A percentile compares a stretch with the other conserved stretches of the same genome.
These are phyloP conservation scores for Euphorbia schlechtendalii DNA, from an alignment of 441 rosid genomes.

Conservation along the genomic window DNA sequence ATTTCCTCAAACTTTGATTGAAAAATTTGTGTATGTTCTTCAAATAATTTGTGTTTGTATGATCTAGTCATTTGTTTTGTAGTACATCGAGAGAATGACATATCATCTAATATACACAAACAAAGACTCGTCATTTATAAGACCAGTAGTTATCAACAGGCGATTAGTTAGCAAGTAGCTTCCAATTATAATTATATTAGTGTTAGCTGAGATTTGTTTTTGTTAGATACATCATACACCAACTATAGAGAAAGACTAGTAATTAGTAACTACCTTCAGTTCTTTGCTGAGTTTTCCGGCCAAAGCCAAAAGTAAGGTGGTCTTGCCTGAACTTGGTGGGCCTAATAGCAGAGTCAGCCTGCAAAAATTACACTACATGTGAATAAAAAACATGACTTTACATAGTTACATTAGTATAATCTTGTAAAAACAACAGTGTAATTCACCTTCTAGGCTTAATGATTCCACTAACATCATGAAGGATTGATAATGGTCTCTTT, in stretches of 20 bases:
- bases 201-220: background rate
- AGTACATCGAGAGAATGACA: background rate
- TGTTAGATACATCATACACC: background rate
- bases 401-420: background rate
- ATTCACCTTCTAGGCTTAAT: conserved; percentile 58
- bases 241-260: background rate
- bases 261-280: conserved; percentile 32
- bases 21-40: no score
- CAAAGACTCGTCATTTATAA: background rate
- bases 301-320: conserved; percentile 48
- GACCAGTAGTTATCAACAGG: background rate
- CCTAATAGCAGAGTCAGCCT: conserved; percentile 57
- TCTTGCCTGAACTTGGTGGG: conserved; percentile 65
- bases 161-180: no score
- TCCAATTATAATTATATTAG: background rate
- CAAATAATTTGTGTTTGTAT: background rate
- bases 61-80: background rate
- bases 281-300: conserved; percentile 42
- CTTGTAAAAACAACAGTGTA: background rate
- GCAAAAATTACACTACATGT: conserved; percentile 9
- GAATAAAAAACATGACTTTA: background rate
- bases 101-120: background rate
- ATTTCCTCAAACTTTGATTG: background rate
- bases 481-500: conserved; percentile 46
- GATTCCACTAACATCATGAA: conserved; percentile 58